These are phyloP conservation scores for Oxalis stricta DNA, from an alignment of 441 rosid genomes.

Conservation along the genomic window DNA sequence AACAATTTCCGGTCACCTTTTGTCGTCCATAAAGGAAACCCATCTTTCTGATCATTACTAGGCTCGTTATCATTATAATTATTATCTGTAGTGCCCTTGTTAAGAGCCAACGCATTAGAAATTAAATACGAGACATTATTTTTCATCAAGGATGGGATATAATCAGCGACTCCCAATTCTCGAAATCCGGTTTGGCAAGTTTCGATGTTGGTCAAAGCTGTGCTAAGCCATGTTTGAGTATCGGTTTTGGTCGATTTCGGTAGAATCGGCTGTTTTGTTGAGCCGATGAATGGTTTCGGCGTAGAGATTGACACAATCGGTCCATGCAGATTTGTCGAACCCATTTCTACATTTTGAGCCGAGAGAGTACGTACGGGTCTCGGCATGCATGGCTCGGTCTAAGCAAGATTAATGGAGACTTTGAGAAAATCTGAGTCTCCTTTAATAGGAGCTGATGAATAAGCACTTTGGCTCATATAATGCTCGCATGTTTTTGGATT, in stretches of 20 bases:
- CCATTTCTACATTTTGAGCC: conserved; percentile 37
- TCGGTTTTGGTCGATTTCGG: conserved; percentile 26
- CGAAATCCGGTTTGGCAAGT: conserved; percentile 38
- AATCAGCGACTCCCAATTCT: conserved; percentile 35
- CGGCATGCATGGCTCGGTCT: conserved; percentile 28
- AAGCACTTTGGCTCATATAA: conserved; percentile 25
- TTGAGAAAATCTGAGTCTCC: conserved; percentile 29
- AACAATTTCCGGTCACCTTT: conserved; percentile 45
- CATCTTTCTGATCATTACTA: conserved; percentile 16
- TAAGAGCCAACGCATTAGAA: conserved; percentile 41
- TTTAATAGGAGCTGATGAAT: conserved; percentile 15
- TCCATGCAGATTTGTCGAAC: conserved; percentile 41
- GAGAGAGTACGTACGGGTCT: conserved; percentile 13
- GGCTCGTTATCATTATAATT: conserved; percentile 22
- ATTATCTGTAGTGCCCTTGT: conserved; percentile 30
- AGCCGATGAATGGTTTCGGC: conserved; percentile 26
- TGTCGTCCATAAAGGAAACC: conserved; percentile 48
- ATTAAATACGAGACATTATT: conserved; percentile 45
- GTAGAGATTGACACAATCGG: conserved; percentile 39
- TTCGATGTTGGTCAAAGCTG: conserved; percentile 47
- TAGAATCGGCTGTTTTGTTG: conserved; percentile 26
- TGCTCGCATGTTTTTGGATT: conserved; percentile 50
- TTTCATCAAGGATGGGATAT: conserved; percentile 34
- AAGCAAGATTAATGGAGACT: conserved; percentile 31
- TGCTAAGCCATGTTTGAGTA: conserved; percentile 53